phyloP scores from a whole-genome alignment of 129 eudicot species.

The Pittosporum tobira region DNA sequence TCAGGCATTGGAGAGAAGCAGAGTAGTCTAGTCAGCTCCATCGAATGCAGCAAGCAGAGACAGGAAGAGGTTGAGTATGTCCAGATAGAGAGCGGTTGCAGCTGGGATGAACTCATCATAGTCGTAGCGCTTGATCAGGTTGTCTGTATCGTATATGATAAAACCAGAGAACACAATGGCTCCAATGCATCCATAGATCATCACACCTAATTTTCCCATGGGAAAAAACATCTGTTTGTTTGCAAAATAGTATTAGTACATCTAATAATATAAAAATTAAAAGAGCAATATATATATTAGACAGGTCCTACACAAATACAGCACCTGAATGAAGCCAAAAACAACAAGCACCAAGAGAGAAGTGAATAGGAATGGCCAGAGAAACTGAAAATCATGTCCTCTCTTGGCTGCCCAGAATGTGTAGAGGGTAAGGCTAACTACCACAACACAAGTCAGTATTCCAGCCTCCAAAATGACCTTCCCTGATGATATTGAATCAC shows the following conservation, averaged over 20 bases:
- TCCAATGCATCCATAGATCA: conserved; percentile 51
- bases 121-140: conserved; percentile 54
- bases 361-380: conserved; percentile 62
- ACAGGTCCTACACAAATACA: not conserved
- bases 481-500: conserved; percentile 26
- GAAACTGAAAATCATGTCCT: conserved; percentile 65
- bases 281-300: too few relatives aligned
- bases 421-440: conserved; percentile 51
- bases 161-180: conserved; percentile 65
- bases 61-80: conserved; percentile 63
- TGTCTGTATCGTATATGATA: conserved; percentile 71
- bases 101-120: conserved; percentile 71
- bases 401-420: conserved; percentile 69
- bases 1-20: not conserved
- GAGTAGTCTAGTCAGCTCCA: not conserved
- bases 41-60: conserved; percentile 1
- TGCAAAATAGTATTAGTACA: too few relatives aligned
- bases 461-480: conserved; percentile 52
- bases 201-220: conserved; percentile 31
- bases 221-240: conserved; percentile 51
- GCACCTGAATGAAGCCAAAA: conserved; percentile 57
- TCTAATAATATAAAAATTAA: too few relatives aligned
- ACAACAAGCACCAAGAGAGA: conserved; percentile 40
- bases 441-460: conserved; percentile 50
- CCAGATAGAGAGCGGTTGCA: conserved; percentile 50